Evolutionary conservation across 352 stramenopile species (phyloP).

Genomic region (Globisporangium emineosum): DNA sequence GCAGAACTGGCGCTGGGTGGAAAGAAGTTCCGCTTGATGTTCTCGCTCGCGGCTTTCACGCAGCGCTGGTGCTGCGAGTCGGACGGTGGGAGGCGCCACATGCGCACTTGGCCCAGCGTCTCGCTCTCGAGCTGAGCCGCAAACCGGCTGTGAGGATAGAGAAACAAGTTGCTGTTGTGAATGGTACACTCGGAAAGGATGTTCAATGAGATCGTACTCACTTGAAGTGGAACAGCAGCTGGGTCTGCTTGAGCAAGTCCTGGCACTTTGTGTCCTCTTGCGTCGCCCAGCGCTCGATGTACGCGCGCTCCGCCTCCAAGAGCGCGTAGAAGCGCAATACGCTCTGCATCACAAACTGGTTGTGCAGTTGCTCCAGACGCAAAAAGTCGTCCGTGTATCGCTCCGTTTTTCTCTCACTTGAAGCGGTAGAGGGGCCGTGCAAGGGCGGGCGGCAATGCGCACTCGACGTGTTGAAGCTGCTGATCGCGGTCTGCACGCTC

Average conservation of each 20-base stretch:
- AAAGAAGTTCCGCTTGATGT: conserved; percentile 61
- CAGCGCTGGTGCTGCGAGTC: conserved; percentile 63
- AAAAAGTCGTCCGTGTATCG: conserved; percentile 27
- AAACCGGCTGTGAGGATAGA: conserved; percentile 38
- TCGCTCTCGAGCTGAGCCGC: conserved; percentile 60
- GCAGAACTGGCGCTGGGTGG: neutral
- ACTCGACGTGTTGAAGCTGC: neutral
- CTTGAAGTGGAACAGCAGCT: conserved; percentile 48
- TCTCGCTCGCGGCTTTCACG: conserved; percentile 63
- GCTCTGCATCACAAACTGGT: conserved; percentile 26
- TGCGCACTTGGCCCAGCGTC: conserved; percentile 44
- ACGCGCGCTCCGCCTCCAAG: conserved; percentile 43
- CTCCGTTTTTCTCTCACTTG: neutral
- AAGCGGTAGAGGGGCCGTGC: neutral
- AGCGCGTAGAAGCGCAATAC: conserved; percentile 45
- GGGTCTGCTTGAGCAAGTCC: conserved; percentile 31
- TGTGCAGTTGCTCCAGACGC: conserved; percentile 27
- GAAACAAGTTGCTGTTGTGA: neutral
- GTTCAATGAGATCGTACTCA: conserved; percentile 10
- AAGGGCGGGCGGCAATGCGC: neutral
- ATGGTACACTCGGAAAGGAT: conserved; percentile 1
- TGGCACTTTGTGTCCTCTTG: conserved; percentile 26
- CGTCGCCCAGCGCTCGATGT: conserved; percentile 32
- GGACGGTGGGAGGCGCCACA: conserved; percentile 39
- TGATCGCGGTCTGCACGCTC: conserved; percentile 2